Evolutionary conservation across 225 moss, liverwort and hornwort genomes (phyloP).

Genomic region (Bryoerythrophyllum caledonicum): DNA sequence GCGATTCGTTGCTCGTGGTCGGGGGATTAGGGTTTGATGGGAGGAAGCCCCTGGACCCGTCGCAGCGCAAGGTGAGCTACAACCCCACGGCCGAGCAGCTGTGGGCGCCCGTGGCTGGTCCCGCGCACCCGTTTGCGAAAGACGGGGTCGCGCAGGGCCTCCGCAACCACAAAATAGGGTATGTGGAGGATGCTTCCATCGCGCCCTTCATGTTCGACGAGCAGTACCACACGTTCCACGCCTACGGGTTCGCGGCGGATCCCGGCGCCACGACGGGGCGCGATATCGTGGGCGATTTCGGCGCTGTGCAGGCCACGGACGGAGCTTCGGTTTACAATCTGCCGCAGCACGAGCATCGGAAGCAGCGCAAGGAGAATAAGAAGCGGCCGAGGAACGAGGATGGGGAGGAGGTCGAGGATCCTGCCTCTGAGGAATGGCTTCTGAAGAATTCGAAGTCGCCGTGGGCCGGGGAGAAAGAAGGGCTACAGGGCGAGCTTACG

Average conservation of each 20-base stretch:
- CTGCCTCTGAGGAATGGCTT: slow-evolving; percentile 81
- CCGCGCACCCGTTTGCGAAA: slow-evolving; percentile 87
- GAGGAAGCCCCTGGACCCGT: slow-evolving; percentile 77
- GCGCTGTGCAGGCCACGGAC: slow-evolving; percentile 49
- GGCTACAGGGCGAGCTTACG: slow-evolving; percentile 79
- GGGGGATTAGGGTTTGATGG: too few species aligned
- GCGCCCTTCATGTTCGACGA: slow-evolving; percentile 93
- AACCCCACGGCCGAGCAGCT: slow-evolving; percentile 97
- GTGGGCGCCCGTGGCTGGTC: slow-evolving; percentile 92
- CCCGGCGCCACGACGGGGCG: slow-evolving; percentile 65
- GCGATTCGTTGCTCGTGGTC: slow-evolving; percentile 57
- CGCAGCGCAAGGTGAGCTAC: slow-evolving; percentile 78
- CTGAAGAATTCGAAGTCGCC: slow-evolving; percentile 83
- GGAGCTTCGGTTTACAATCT: slow-evolving; percentile 90
- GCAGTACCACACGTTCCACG: slow-evolving; percentile 92
- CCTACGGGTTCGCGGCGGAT: slow-evolving; percentile 91
- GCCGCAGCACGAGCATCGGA: slow-evolving; percentile 85
- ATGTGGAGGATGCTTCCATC: slow-evolving; percentile 89
- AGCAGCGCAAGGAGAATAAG: slow-evolving; percentile 75
- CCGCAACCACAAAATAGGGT: slow-evolving; percentile 91
- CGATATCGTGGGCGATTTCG: slow-evolving; percentile 68
- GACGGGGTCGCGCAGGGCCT: slow-evolving; percentile 90
- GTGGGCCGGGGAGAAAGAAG: slow-evolving; percentile 84
- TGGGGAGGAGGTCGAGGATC: slow-evolving; percentile 65
- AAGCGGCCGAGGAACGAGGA: slow-evolving; percentile 51